Evolutionary conservation across 805 yeast species (phyloP), one percentile per base, ranked within the genome.

Genomic region (Ogataea angusta): DNA sequence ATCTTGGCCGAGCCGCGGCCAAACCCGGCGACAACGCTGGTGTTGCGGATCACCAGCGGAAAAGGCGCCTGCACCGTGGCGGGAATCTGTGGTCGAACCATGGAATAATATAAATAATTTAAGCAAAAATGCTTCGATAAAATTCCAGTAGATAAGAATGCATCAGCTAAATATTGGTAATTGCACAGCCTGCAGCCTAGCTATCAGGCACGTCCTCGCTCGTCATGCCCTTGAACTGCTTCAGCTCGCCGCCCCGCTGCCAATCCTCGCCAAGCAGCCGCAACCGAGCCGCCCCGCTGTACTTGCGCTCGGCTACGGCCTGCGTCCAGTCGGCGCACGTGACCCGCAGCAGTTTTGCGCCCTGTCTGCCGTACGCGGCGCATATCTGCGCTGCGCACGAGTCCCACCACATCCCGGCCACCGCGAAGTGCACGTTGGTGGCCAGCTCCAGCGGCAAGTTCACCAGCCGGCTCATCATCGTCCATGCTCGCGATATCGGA

Each of bases 1-100:
- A 93, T 70, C 51, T 88, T 96, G 0, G 93, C 63, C 0, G 97
- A 87, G 0, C 99, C 99, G 40, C 99, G 74, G 5, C 99, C 99
- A 64, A 87, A 93, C 0, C 99, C 99, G 22, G 90, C 72, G 14
- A 81, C 70, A 19, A 85, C 72, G 21, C 67, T 66, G 10, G 81
- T 66, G 34, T 63, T 59, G 12, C 59, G 63, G 4, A 70, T 64
- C 4, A 70, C 60, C 0, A 73, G 68, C 0, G 90, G 90, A 25
- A 54, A 69, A 6, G 78, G 76, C 0, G 67, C 46, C 7, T 40
- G 35, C 3, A 78, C 79, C 0, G 63, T 53, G 3, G 65, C 62
- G 6, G 79, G 75, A 10, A 73, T 65, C 13, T 53, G 58, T 25
- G 76, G 77, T 34, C 77, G 60, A 10, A 36, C 13, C 49, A 46